These are phyloP conservation scores for Chenopodium quinoa DNA, from an alignment of 148 eudicot species.

Conservation along the genomic window DNA sequence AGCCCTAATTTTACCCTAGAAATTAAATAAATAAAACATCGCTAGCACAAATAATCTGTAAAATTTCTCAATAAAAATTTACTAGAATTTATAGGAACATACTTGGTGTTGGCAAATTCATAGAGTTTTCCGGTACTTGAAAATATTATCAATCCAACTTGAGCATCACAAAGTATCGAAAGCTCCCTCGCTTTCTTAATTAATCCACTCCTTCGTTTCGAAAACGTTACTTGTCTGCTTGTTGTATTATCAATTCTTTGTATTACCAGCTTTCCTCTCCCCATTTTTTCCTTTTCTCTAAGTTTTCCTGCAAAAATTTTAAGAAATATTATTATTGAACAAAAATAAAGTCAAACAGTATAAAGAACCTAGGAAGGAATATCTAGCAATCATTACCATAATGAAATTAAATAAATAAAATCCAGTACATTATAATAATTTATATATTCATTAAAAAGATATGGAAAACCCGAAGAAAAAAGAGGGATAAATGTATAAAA, in stretches of 20 bases:
- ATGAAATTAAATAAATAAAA: not conserved
- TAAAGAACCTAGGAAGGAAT: not conserved
- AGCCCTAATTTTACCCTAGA: constrained; percentile 6
- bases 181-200: constrained; percentile 26
- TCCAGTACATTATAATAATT: not conserved
- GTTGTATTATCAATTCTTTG: constrained; percentile 34
- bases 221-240: constrained; percentile 30
- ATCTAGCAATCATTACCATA: not conserved
- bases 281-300: constrained; percentile 11
- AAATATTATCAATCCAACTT: constrained; percentile 21
- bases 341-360: not conserved
- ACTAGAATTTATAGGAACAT: not conserved
- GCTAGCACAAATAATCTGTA: not conserved
- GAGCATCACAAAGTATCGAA: constrained; percentile 28
- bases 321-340: not conserved
- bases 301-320: not conserved
- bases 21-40: not conserved
- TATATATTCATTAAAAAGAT: not conserved
- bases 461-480: not conserved
- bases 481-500: too few relatives aligned
- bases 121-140: constrained; percentile 24
- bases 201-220: constrained; percentile 26
- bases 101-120: constrained; percentile 22
- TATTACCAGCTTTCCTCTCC: constrained; percentile 35
- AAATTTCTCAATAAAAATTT: too few relatives aligned